Percentiles rank a stretch among this genome's conserved stretches.
These are phyloP conservation scores for Trematosphaeria pertusa DNA, from an alignment of 2,329 filamentous ascomycete species.

Conservation along the genomic window DNA sequence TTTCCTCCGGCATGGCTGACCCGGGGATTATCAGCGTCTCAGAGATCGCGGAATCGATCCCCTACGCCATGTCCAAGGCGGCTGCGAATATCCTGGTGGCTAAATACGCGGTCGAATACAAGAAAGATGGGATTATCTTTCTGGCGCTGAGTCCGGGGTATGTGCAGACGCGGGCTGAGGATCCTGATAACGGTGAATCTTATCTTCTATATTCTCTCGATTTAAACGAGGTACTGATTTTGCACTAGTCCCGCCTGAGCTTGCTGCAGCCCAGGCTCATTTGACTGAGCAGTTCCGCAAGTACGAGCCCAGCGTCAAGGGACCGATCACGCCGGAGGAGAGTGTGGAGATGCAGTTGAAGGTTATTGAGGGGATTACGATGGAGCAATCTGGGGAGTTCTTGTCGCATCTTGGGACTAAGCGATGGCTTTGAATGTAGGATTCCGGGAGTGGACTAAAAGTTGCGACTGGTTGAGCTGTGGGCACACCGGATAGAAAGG, in stretches of 20 bases:
- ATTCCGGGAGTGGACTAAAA: no score
- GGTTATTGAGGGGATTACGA: constrained; percentile 12
- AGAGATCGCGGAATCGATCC: constrained; percentile 29
- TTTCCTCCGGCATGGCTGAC: constrained; percentile 49
- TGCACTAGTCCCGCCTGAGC: constrained; percentile 2
- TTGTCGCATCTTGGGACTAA: constrained; percentile 18
- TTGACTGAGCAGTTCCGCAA: constrained; percentile 11
- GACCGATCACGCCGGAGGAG: constrained; percentile 13
- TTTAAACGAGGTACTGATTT: neutral
- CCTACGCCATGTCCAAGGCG: constrained; percentile 51
- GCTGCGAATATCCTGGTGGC: constrained; percentile 51
- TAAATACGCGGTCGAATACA: constrained; percentile 49
- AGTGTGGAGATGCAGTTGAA: constrained; percentile 19
- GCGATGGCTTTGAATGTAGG: constrained; percentile 16
- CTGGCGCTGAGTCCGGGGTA: constrained; percentile 27
- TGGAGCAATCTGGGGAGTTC: constrained; percentile 15
- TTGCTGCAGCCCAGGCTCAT: neutral
- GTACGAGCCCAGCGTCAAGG: constrained; percentile 15
- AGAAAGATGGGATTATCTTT: constrained; percentile 31
- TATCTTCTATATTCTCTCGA: neutral
- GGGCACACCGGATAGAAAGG: no score
- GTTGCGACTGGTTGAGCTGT: no score
- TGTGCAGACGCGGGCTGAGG: constrained; percentile 23
- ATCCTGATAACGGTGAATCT: constrained; percentile 13
- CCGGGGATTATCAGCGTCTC: constrained; percentile 28